Conservation (phyloP, 441 rosid genomes). For the Jatropha multifida region DNA sequence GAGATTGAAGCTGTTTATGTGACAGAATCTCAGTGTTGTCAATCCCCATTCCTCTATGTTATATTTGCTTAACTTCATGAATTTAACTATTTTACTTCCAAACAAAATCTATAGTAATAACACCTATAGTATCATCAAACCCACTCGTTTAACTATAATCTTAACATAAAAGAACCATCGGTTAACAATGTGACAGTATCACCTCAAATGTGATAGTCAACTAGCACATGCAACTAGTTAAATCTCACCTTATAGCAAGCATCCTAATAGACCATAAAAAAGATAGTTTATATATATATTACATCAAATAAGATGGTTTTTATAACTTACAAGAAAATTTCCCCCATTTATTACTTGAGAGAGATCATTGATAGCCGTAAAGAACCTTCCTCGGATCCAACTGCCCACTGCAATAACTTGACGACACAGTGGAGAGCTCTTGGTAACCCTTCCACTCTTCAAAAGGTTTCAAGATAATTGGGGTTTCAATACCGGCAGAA, state of each 20-base stretch:
- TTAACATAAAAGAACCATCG: constrained; percentile 35
- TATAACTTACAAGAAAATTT: constrained; percentile 17
- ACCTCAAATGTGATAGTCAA: constrained; percentile 15
- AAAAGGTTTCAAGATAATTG: constrained; percentile 61
- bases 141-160: constrained; percentile 14
- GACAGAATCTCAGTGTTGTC: constrained; percentile 12
- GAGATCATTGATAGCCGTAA: constrained; percentile 51
- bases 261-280: constrained; percentile 15
- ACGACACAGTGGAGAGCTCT: constrained; percentile 81
- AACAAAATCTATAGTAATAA: background rate
- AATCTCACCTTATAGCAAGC: constrained; percentile 1
- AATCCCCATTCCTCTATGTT: constrained; percentile 15
- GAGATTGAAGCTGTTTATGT: constrained; percentile 19
- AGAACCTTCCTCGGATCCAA: constrained; percentile 84
- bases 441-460: constrained; percentile 92
- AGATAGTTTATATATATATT: constrained; percentile 20
- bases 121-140: constrained; percentile 5
- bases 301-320: constrained; percentile 15
- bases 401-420: constrained; percentile 93
- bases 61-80: background rate
- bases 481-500: constrained; percentile 76
- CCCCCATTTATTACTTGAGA: constrained; percentile 17
- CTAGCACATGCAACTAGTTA: constrained; percentile 17
- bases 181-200: constrained; percentile 24
- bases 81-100: constrained; percentile 2